Base-by-base conservation (phyloP, 345 rosid species). In the Anastatica hierochuntica region DNA sequence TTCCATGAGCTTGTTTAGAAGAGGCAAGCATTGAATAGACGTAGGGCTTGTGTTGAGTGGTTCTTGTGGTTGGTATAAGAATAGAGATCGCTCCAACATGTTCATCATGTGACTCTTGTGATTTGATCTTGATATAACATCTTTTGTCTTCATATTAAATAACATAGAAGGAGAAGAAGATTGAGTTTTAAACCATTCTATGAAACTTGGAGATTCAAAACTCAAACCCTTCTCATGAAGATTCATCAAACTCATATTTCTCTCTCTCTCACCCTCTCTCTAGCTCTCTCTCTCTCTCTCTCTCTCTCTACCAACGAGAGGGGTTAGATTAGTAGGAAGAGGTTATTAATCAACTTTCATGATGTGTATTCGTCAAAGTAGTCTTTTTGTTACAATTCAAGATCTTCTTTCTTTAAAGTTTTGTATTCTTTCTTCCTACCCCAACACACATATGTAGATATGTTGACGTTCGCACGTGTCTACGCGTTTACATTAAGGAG, bases 1-100 rank as follows among this genome's bases (percentile, higher is more conserved):
- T 7, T 66, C 70, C 60, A 58, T 50, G 53, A 66, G 70, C 70
- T 66, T 66, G 60, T 66, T 66, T 45, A 66, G 29, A 66, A 66
- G 70, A 50, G 70, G 70, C 60, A 66, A 58, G 36, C 70, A 66
- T 27, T 30, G 59, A 27, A 66, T 58, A 42, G 63, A 49, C 39
- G 16, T 23, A 8, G 30, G 18, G 47, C 19, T 44, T 44, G 49
- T 49, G 44, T 64, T 49, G 47, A 42, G 31, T 19, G 53, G 54
- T 27, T 37, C 55, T 59, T 52, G 66, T 44, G 42, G 19, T 21
- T 66, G 55, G 55, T 45, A 50, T 14, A 56, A 51, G 49, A 37
- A 58, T 7, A 66, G 8, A 38, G 71, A 59, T 39, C 49, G 33
- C 38, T 53, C 71, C 42, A 58, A 59, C 49, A 53, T 42, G 14